Base-by-base conservation (phyloP, 2,329 filamentous ascomycete species). In the Botrytis tulipae region DNA sequence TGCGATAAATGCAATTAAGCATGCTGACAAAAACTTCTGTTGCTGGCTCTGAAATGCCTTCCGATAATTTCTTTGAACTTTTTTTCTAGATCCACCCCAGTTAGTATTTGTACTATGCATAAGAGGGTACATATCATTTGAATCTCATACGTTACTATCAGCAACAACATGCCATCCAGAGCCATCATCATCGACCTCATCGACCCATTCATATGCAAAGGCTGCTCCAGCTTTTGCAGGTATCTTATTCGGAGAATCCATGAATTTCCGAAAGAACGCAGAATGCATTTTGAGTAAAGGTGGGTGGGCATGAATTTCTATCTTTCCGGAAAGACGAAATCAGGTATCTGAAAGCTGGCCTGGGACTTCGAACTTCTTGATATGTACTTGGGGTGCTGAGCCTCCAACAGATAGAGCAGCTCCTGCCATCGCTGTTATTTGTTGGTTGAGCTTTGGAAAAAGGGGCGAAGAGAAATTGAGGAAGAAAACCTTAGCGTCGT, bases 201-300 rank as follows among this genome's bases (percentile, higher is more conserved):
- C 29, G 14, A 59, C 54, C 54, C 54, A 59, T 16, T 59, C 54
- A 20, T 59, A 59, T 20, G 5, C n/a, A 59, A 59, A 59, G 7
- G 29, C 29, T 18, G 54, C 54, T 59, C 54, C 54, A 32, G 29
- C 54, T 32, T 32, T 7, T 29, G 29, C 29, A 20, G 14, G 1
- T 29, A 59, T 16, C 57, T 76, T 73, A 20, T 75, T 70, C 1
- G 73, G 60, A 8, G 74, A 76, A 37, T 73, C 66, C 22, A 76
- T 54, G n/a, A 73, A 76, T n/a, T 46, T 74, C 35, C 32, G 40
- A 35, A 76, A 76, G 67, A 74, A 75, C 1, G 51, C 48, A 1
- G 75, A 76, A 22, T 75, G 63, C 1, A 62, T 29, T 37, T 71
- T 74, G 25, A 76, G 48, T 14, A 75, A 54, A 16, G 9, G 1